phyloP scores from a whole-genome alignment of 768 basidiomycete species.

The Boletus vinaceobasis region DNA sequence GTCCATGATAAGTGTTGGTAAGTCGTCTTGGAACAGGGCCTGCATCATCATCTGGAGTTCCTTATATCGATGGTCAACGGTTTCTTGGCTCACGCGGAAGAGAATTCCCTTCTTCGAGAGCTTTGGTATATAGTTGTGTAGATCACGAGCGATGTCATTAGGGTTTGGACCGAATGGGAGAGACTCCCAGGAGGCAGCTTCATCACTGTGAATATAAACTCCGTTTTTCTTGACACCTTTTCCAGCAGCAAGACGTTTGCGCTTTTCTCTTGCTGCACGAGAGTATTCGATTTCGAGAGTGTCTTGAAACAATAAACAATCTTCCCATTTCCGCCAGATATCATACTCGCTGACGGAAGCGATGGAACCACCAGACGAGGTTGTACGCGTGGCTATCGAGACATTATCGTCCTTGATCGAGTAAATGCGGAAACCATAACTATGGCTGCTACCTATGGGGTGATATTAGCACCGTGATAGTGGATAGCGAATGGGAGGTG shows the following conservation, averaged over 20 bases:
- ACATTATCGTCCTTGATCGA: slow-evolving; percentile 40
- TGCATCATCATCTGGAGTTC: slow-evolving; percentile 61
- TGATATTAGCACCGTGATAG: not conserved
- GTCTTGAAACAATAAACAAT: slow-evolving; percentile 76
- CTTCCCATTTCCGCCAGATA: slow-evolving; percentile 80
- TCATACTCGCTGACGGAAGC: slow-evolving; percentile 53
- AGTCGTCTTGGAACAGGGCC: slow-evolving; percentile 54
- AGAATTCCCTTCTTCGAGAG: slow-evolving; percentile 69
- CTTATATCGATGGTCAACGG: slow-evolving; percentile 56
- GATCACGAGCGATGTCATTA: slow-evolving; percentile 62
- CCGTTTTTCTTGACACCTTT: slow-evolving; percentile 74
- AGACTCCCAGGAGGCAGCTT: slow-evolving; percentile 81
- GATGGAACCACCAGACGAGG: slow-evolving; percentile 37
- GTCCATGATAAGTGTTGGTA: slow-evolving; percentile 65
- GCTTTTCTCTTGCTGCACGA: slow-evolving; percentile 62
- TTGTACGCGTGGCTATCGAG: slow-evolving; percentile 12
- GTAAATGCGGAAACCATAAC: slow-evolving; percentile 61
- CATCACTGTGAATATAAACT: slow-evolving; percentile 64
- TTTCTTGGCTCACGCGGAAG: slow-evolving; percentile 68
- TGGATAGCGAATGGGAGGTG: not conserved
- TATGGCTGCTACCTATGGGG: slow-evolving; percentile 45
- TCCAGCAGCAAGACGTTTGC: slow-evolving; percentile 60
- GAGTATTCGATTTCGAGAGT: slow-evolving; percentile 63
- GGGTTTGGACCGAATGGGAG: slow-evolving; percentile 83
- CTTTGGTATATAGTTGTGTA: slow-evolving; percentile 63